These are phyloP conservation scores for Sicyos baderoa DNA, from an alignment of 306 rosid genomes.

Conservation along the genomic window DNA sequence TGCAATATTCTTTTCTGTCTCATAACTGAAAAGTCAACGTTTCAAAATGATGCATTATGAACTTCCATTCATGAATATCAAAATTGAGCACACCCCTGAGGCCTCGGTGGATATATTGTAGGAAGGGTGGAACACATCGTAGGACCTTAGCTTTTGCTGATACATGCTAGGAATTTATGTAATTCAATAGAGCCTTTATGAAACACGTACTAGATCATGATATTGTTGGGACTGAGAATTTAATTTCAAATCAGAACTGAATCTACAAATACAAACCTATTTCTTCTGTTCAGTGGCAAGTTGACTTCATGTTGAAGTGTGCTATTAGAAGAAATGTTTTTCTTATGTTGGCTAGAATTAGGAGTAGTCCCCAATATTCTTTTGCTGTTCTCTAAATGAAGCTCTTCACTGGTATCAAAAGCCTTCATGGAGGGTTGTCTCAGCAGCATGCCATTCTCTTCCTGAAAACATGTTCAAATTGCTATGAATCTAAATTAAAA, in stretches of 20 bases:
- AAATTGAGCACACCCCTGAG: neutral
- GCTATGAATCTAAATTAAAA: slow-evolving; percentile 18
- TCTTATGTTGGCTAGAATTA: slow-evolving; percentile 35
- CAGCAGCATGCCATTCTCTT: slow-evolving; percentile 34
- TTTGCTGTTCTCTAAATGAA: slow-evolving; percentile 35
- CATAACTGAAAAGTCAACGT: slow-evolving; percentile 36
- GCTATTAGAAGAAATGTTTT: slow-evolving; percentile 35
- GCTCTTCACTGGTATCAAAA: slow-evolving; percentile 44
- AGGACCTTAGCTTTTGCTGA: neutral
- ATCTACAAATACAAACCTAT: slow-evolving; percentile 35
- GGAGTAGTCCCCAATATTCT: slow-evolving; percentile 31
- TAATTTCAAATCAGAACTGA: slow-evolving; percentile 9
- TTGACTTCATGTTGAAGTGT: slow-evolving; percentile 32
- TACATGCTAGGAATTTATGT: neutral
- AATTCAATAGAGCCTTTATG: neutral
- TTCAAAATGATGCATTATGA: slow-evolving; percentile 7
- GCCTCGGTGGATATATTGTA: too few relatives aligned
- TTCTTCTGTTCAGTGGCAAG: slow-evolving; percentile 36
- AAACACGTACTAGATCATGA: neutral
- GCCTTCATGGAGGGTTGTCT: slow-evolving; percentile 29
- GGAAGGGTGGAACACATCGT: too few relatives aligned
- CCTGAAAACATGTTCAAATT: slow-evolving; percentile 42
- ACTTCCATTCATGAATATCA: slow-evolving; percentile 15
- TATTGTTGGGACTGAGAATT: neutral
- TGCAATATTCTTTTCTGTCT: slow-evolving; percentile 26